A percentile compares a stretch with the other conserved stretches of the same genome.
phyloP scores from a whole-genome alignment of 345 rosid genomes.

The Gossypium ekmanianum region DNA sequence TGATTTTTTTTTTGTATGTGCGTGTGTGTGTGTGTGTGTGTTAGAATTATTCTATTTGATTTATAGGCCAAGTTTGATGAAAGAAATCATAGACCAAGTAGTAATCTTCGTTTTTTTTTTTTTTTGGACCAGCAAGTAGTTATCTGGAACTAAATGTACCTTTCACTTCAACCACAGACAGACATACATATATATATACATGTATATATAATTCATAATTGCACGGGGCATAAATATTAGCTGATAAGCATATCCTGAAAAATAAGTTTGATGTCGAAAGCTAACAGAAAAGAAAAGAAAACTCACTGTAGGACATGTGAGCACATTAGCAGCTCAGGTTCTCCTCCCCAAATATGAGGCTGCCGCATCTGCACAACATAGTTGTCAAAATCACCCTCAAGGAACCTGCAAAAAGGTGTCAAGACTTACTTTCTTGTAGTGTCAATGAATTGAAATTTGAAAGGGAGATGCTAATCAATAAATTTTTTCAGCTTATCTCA shows the following conservation, averaged over 20 bases:
- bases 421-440: slow-evolving; percentile 8
- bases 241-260: neutral
- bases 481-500: neutral
- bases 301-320: slow-evolving; percentile 57
- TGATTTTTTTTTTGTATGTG: too few species aligned
- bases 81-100: neutral
- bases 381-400: slow-evolving; percentile 56
- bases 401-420: slow-evolving; percentile 37
- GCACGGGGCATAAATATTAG: neutral
- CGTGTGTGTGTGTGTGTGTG: too few species aligned
- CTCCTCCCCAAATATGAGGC: slow-evolving; percentile 77
- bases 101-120: neutral
- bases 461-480: neutral
- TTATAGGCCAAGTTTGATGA: neutral
- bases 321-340: slow-evolving; percentile 71
- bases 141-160: neutral
- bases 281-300: neutral
- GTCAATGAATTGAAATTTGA: neutral
- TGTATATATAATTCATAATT: neutral
- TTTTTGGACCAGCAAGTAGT: neutral
- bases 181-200: neutral
- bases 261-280: neutral
- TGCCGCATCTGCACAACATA: slow-evolving; percentile 53
- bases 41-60: neutral
- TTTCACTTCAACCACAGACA: neutral